Conservation (phyloP, 495 filamentous ascomycete genomes). For the Neurospora sp. region DNA sequence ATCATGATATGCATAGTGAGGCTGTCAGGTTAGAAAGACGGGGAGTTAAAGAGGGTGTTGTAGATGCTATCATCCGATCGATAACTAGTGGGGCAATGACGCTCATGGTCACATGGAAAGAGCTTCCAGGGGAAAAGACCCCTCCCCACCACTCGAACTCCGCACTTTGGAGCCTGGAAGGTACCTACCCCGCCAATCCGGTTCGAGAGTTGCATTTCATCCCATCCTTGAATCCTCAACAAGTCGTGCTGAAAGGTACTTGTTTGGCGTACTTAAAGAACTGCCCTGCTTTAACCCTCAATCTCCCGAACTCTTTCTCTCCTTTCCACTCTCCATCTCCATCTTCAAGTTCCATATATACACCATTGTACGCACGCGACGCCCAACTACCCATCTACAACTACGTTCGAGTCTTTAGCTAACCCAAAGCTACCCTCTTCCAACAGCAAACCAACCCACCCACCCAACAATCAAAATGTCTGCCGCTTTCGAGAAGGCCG, state of each 20-base stretch:
- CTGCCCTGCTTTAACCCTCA: neutral
- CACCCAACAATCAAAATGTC: conserved; percentile 25
- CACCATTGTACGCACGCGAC: neutral
- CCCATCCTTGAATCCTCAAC: neutral
- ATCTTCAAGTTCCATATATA: neutral
- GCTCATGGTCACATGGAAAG: conserved; percentile 5
- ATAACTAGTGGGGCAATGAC: conserved; percentile 3
- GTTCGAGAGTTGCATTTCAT: neutral
- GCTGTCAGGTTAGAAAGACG: neutral
- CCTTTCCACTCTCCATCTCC: conserved; percentile 1
- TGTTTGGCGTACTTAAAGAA: neutral
- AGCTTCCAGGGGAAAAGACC: neutral
- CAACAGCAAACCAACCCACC: neutral
- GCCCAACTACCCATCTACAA: neutral
- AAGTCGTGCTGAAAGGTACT: neutral
- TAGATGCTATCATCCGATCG: neutral
- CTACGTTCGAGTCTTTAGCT: neutral
- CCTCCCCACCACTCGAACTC: neutral
- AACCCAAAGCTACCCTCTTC: neutral
- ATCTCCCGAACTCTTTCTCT: neutral
- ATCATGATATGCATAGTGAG: neutral
- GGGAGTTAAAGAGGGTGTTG: neutral
- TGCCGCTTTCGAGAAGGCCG: conserved; percentile 47
- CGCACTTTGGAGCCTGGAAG: neutral
- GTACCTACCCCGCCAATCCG: neutral